A percentile compares a stretch with the other conserved stretches of the same genome.
Conservation (phyloP, 306 rosid genomes). For the Hippophae gyantsensis region DNA sequence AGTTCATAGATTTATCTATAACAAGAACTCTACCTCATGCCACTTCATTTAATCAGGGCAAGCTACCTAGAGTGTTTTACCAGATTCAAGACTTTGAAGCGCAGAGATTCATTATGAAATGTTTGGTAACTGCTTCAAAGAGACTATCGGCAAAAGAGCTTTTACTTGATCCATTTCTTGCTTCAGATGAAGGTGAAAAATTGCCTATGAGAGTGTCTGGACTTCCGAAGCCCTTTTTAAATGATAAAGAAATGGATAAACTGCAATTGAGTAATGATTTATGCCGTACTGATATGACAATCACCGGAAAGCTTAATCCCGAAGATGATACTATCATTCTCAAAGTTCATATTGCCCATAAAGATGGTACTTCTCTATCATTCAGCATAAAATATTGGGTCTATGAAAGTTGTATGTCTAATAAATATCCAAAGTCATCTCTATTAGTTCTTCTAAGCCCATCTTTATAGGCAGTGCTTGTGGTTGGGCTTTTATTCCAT, state of each 20-base stretch:
- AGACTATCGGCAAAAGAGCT: constrained; percentile 67
- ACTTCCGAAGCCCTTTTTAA: constrained; percentile 55
- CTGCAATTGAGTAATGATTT: constrained; percentile 27
- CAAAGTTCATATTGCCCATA: constrained; percentile 60
- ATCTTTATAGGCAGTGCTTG: not conserved
- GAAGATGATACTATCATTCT: constrained; percentile 66
- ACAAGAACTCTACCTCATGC: constrained; percentile 8
- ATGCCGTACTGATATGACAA: constrained; percentile 58
- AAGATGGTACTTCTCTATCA: constrained; percentile 42
- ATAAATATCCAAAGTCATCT: not conserved
- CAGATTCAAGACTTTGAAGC: constrained; percentile 59
- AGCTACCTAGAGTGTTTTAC: constrained; percentile 64
- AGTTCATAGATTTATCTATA: not conserved
- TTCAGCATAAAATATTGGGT: too few relatives aligned
- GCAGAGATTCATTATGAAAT: constrained; percentile 51
- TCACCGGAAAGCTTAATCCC: constrained; percentile 78
- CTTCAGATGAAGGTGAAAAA: constrained; percentile 28
- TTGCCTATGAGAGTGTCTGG: constrained; percentile 22
- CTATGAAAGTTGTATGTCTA: not conserved
- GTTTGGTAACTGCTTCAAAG: constrained; percentile 48
- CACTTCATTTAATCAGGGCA: constrained; percentile 49
- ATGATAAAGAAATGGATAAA: constrained; percentile 50
- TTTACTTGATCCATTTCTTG: constrained; percentile 60
- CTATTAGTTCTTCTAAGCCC: not conserved
- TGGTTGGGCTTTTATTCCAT: constrained; percentile 1